A percentile compares a stretch with the other conserved stretches of the same genome.
Evolutionary conservation across 2,329 filamentous ascomycete genomes (phyloP).

Genomic region (Aspergillus novoparasiticus): DNA sequence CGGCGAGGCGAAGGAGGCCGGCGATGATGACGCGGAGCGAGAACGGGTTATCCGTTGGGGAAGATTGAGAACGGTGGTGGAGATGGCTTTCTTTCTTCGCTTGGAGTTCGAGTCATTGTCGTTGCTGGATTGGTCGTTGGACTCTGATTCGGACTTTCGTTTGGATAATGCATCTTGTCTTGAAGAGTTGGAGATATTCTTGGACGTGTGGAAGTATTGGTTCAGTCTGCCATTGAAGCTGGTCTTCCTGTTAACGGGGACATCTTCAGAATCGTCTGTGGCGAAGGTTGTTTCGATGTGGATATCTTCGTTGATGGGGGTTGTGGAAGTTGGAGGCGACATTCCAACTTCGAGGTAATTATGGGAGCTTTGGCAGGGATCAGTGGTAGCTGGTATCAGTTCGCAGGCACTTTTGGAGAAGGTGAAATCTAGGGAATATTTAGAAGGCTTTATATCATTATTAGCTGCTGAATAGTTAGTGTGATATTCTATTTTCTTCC

Average conservation of each 20-base stretch:
- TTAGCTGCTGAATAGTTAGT: not conserved
- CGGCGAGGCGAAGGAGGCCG: not conserved
- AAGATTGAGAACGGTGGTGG: not conserved
- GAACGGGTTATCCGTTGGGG: constrained; percentile 20
- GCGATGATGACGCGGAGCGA: constrained; percentile 12
- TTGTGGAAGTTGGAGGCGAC: not conserved
- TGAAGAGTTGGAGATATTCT: constrained; percentile 6
- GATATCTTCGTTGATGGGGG: not conserved
- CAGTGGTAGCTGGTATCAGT: not conserved
- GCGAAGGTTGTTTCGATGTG: not conserved
- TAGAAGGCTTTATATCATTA: not conserved
- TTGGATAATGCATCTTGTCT: constrained; percentile 5
- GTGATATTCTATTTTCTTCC: not conserved
- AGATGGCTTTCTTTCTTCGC: constrained; percentile 14
- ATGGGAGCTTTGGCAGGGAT: not conserved
- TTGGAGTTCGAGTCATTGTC: constrained; percentile 14
- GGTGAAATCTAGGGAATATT: not conserved
- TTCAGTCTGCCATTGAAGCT: constrained; percentile 41
- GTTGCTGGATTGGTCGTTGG: not conserved
- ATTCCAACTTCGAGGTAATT: not conserved
- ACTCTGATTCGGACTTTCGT: not conserved
- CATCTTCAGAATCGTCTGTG: constrained; percentile 19
- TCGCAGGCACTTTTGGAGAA: not conserved
- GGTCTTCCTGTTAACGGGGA: constrained; percentile 36
- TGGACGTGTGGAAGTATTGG: constrained; percentile 33